Evolutionary conservation across 495 filamentous ascomycete species (phyloP).

Genomic region (Lophiotrema nucula): DNA sequence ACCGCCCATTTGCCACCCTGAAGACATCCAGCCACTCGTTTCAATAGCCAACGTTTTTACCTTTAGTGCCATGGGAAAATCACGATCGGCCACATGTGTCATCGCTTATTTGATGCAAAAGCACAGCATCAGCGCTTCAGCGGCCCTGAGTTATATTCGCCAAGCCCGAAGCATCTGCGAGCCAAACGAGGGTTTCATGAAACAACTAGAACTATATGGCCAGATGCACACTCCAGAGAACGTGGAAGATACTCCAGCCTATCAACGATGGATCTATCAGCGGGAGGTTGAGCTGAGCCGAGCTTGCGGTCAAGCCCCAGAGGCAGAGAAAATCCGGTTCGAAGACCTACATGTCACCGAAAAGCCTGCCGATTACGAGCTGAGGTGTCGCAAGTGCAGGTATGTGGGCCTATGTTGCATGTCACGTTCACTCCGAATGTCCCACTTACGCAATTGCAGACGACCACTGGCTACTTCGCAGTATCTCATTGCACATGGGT

Average conservation of each 20-base stretch:
- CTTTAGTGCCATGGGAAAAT: conserved; percentile 90
- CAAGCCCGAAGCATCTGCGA: conserved; percentile 69
- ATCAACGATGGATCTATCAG: conserved; percentile 86
- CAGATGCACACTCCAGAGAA: conserved; percentile 71
- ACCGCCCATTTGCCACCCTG: conserved; percentile 36
- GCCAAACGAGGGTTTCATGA: conserved; percentile 86
- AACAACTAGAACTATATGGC: conserved; percentile 82
- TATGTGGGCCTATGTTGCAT: conserved; percentile 31
- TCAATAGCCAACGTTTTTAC: conserved; percentile 32
- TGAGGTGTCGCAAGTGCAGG: conserved; percentile 56
- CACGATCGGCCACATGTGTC: conserved; percentile 79
- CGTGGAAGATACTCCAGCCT: conserved; percentile 66
- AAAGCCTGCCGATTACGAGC: conserved; percentile 41
- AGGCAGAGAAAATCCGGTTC: conserved; percentile 67
- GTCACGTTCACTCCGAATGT: neutral
- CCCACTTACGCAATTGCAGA: conserved; percentile 42
- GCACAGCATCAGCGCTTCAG: conserved; percentile 52
- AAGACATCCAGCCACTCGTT: conserved; percentile 13
- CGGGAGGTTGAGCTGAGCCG: conserved; percentile 72
- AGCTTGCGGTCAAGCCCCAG: conserved; percentile 66
- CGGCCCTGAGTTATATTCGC: conserved; percentile 62
- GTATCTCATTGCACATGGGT: conserved; percentile 58
- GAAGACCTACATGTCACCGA: conserved; percentile 65
- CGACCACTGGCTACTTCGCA: conserved; percentile 61
- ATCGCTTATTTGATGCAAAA: conserved; percentile 82